These are phyloP conservation scores for Annona cherimola DNA, from an alignment of 164 flowering plant genomes.

Conservation along the genomic window DNA sequence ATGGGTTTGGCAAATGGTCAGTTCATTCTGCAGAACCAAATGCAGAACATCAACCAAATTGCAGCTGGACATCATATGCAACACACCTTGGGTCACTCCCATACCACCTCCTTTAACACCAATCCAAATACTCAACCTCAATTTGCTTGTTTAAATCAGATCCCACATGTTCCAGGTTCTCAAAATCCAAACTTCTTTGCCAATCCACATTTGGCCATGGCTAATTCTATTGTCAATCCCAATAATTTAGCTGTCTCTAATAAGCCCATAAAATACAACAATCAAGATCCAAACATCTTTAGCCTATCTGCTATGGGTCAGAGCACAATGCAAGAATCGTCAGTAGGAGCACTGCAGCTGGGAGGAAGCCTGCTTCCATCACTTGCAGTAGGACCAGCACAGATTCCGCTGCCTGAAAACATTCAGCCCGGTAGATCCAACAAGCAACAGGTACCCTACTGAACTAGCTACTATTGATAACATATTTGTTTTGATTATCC, in stretches of 20 bases:
- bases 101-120: neutral
- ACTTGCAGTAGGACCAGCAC: neutral
- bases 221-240: conserved; percentile 1
- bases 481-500: neutral
- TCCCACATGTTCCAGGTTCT: neutral
- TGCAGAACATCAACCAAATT: neutral
- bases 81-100: neutral
- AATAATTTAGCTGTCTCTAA: neutral
- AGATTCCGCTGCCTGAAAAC: neutral
- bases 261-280: conserved; percentile 1
- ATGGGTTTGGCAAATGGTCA: conserved; percentile 1
- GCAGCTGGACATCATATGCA: neutral
- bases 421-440: neutral
- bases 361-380: neutral
- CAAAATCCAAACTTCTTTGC: neutral
- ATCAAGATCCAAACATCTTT: neutral
- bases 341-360: neutral
- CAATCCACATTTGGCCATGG: neutral
- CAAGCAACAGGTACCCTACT: neutral
- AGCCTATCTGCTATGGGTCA: neutral
- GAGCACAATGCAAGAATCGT: neutral
- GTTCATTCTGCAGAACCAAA: neutral
- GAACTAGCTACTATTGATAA: neutral
- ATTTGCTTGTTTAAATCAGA: neutral
- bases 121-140: neutral